Conservation (phyloP, 768 basidiomycete species). For the Tricholoma sp. region DNA sequence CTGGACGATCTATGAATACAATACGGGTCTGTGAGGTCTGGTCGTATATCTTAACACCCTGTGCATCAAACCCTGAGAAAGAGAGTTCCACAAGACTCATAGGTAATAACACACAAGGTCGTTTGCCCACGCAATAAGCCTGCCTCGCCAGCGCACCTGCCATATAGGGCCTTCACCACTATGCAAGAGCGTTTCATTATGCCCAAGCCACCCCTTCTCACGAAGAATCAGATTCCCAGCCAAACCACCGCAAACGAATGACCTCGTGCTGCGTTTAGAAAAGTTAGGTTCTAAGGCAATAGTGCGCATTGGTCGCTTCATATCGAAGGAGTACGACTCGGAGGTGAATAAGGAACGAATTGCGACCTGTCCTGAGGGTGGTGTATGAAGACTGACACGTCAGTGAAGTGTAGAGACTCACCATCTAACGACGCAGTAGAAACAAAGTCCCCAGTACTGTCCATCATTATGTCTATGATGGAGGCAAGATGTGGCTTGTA, state of each 20-base stretch:
- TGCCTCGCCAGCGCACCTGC: constrained; percentile 82
- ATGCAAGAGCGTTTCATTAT: constrained; percentile 82
- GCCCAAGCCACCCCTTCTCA: constrained; percentile 96
- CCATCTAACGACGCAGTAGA: neutral
- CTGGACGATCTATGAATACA: constrained; percentile 78
- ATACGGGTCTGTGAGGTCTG: constrained; percentile 70
- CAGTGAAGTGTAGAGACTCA: neutral
- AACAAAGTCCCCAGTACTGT: constrained; percentile 48
- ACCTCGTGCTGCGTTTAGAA: constrained; percentile 66
- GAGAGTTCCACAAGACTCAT: neutral
- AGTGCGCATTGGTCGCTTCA: constrained; percentile 88
- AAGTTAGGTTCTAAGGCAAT: constrained; percentile 91
- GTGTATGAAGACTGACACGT: constrained; percentile 12
- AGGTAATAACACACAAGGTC: constrained; percentile 53
- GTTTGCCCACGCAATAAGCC: constrained; percentile 94
- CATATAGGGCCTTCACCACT: constrained; percentile 91
- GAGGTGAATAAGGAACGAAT: constrained; percentile 75
- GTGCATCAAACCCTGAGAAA: neutral
- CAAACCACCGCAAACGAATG: constrained; percentile 90
- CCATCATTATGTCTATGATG: constrained; percentile 79
- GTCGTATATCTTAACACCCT: constrained; percentile 96
- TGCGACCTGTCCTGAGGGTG: constrained; percentile 75
- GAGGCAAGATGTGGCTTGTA: constrained; percentile 89
- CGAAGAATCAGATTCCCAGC: constrained; percentile 81
- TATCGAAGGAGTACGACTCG: constrained; percentile 82